Base-by-base conservation (phyloP, 129 eudicot genomes). In the Lonicera japonica region DNA sequence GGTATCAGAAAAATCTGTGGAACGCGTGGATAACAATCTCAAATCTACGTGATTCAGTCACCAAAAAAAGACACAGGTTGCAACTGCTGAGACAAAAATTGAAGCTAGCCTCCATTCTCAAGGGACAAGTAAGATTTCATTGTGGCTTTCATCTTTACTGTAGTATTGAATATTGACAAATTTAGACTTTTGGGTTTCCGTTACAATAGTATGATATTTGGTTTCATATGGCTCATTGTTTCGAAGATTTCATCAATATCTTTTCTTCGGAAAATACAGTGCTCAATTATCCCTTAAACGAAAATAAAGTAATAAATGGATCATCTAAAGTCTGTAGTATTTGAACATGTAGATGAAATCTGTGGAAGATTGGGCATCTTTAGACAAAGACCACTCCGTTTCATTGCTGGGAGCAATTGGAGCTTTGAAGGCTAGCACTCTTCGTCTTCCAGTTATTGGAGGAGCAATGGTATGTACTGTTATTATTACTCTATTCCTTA, bases 391-490 rank as follows among this genome's bases (percentile, higher is more conserved):
- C 58, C 96, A 94, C 79, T 80, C 80, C 4, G 67, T 76, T 63
- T 82, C 99, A 20, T 67, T 94, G 73, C 83, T 76, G 0, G 96
- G 95, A 67, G 99, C 99, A 63, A 94, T 85, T 53, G 96, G 88
- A 84, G 92, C 99, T 55, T 75, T 94, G 67, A 94, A 79, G 65
- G 99, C 99, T 62, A 94, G 99, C 82, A 94, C 99, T 60, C 99
- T 94, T 61, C 89, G 99, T 56, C 96, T 94, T 72, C 96, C 99
- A 29, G 89, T 94, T 60, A 89, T 80, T 38, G 87, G 94, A 74
- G 90, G 90, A 77, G 95, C 94, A 69, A 79, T 74, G 15, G 99
- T 94, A 85, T n/a, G 95, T 64, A 16, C 8, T 43, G 39, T 10
- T 0, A 60, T 73, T 59, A 56, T 38, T 5, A 25, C 40, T 54